Conservation (phyloP, 2,329 filamentous ascomycete genomes). For the Fusarium mangiferae region DNA sequence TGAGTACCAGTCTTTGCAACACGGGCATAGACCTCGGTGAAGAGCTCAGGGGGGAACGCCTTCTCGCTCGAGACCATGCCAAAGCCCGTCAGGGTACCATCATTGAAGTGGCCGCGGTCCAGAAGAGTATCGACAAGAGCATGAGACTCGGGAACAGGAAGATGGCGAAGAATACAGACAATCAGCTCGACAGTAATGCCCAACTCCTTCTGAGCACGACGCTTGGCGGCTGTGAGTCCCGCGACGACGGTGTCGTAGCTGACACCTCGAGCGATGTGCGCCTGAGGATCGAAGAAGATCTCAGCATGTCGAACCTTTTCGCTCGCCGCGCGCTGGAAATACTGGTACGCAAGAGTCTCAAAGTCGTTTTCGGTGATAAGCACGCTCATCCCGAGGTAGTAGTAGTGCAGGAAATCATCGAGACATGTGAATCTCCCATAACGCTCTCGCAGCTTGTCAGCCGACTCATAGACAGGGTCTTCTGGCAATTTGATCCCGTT, state of each 20-base stretch:
- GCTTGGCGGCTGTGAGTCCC: constrained; percentile 70
- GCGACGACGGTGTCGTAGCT: constrained; percentile 70
- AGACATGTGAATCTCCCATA: constrained; percentile 76
- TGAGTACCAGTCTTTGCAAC: constrained; percentile 61
- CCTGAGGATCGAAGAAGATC: constrained; percentile 85
- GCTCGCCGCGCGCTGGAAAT: constrained; percentile 71
- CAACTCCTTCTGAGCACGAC: constrained; percentile 68
- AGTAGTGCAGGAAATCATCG: constrained; percentile 82
- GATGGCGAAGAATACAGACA: constrained; percentile 77
- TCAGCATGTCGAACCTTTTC: constrained; percentile 79
- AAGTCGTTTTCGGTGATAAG: constrained; percentile 75
- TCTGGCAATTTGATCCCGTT: constrained; percentile 73
- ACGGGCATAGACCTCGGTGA: constrained; percentile 66
- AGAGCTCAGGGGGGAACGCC: constrained; percentile 67
- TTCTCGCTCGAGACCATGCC: constrained; percentile 75
- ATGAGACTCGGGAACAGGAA: constrained; percentile 69
- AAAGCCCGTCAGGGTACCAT: constrained; percentile 68
- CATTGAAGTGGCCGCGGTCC: constrained; percentile 55
- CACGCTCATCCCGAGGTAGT: constrained; percentile 80
- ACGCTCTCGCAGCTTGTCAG: constrained; percentile 67
- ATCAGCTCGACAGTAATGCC: constrained; percentile 74
- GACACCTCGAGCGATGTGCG: constrained; percentile 73
- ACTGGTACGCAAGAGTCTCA: constrained; percentile 76
- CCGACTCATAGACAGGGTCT: constrained; percentile 72
- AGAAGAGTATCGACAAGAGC: constrained; percentile 45